Base-by-base conservation (phyloP, 163 green algal species). In the Scenedesmus sp. region DNA sequence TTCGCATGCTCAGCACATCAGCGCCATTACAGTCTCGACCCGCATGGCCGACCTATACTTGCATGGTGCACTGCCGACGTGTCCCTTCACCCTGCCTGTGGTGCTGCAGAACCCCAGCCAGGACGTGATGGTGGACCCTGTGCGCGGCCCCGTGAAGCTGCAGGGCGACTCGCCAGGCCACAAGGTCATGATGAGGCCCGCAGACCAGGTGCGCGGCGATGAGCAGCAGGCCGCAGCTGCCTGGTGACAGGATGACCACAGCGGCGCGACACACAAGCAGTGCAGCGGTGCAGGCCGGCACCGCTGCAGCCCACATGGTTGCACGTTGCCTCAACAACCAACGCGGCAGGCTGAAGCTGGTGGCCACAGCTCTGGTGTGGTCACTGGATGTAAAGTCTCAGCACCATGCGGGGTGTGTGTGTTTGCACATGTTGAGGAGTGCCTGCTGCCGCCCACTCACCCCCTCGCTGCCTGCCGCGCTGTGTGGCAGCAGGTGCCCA, bases 151-250 rank as follows among this genome's bases (percentile, higher is more conserved):
- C 0, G 42, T 43, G 24, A 88, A 88, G 59, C 3, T 49, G 20
- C 37, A 88, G 37, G 68, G 83, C 24, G 22, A 73, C 2, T 81
- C 83, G 9, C 83, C 83, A 44, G 83, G 83, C 18, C 59, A 88
- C 59, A 88, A 88, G 56, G 59, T 88, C 53, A n/a, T 43, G 59
- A 88, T 88, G 83, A 80, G 83, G 37, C 56, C 83, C 30, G 83
- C 83, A n/a, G 83, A 88, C 9, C 83, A 88, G 82, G 82, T 87
- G 51, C 12, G 80, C n/a, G n/a, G n/a, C n/a, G n/a, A n/a, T n/a
- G n/a, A n/a, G 22, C 7, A 7, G 56, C 56, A 33, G 56, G 20
- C 46, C 10, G 46, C 46, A 18, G 56, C 56, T 33, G 56, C 61
- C 5, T 15, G 13, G 22, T 7, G 0, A 10, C 65, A 76, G 37